These are phyloP conservation scores for Clonostachys byssicola DNA, from an alignment of 2,329 filamentous ascomycete species.

Conservation along the genomic window DNA sequence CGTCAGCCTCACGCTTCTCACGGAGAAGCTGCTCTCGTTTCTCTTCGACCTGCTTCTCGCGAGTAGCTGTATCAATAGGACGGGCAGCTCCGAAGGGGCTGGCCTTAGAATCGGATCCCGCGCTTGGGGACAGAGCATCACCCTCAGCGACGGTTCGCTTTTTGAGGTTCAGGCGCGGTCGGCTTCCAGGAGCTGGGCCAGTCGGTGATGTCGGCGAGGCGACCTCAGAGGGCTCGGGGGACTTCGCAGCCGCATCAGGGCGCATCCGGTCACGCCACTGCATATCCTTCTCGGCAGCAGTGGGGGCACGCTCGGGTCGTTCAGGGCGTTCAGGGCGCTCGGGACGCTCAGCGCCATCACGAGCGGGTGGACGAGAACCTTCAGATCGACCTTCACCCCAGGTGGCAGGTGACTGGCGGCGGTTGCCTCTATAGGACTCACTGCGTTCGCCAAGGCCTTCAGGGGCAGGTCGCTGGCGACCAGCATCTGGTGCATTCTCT, in stretches of 20 bases:
- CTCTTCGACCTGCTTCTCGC: slow-evolving; percentile 87
- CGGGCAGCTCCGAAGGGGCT: slow-evolving; percentile 92
- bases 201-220: slow-evolving; percentile 72
- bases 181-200: slow-evolving; percentile 48
- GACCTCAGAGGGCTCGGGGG: slow-evolving; percentile 61
- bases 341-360: slow-evolving; percentile 67
- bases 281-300: slow-evolving; percentile 87
- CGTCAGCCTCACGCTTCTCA: slow-evolving; percentile 83
- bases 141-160: slow-evolving; percentile 88
- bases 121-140: slow-evolving; percentile 44
- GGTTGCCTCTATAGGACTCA: slow-evolving; percentile 56
- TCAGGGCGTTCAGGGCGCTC: slow-evolving; percentile 61
- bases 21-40: slow-evolving; percentile 70
- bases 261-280: slow-evolving; percentile 92
- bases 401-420: slow-evolving; percentile 66
- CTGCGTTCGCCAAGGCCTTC: slow-evolving; percentile 52
- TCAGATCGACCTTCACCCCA: slow-evolving; percentile 75
- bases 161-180: slow-evolving; percentile 81
- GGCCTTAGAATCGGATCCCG: slow-evolving; percentile 68
- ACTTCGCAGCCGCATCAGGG: slow-evolving; percentile 65
- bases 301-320: slow-evolving; percentile 62
- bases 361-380: slow-evolving; percentile 74
- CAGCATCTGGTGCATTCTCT: slow-evolving; percentile 47
- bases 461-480: slow-evolving; percentile 40
- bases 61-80: slow-evolving; percentile 87